phyloP scores from a whole-genome alignment of 2,329 filamentous ascomycete species.

The Colletotrichum brevisporum region DNA sequence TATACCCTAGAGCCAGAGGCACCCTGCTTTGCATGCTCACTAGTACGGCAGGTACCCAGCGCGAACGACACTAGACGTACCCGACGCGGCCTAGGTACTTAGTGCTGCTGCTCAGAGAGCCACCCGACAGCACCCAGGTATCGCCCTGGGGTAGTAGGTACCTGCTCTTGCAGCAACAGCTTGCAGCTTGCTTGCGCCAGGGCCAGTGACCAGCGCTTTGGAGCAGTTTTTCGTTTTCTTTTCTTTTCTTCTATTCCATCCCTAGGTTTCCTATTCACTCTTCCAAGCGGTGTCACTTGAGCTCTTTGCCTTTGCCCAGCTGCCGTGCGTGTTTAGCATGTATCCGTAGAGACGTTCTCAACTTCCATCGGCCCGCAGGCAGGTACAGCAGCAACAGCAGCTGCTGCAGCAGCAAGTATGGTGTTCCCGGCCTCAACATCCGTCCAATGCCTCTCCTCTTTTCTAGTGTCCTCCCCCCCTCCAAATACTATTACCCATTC shows the following conservation, averaged over 20 bases:
- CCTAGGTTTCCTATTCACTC: conserved; percentile 4
- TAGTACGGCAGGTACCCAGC: neutral
- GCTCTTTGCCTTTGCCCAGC: neutral
- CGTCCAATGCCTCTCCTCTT: neutral
- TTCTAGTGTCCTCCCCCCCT: neutral
- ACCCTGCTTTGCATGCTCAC: neutral
- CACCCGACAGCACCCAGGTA: no score
- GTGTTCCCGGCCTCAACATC: conserved; percentile 19
- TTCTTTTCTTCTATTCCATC: no score
- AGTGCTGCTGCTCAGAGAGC: no score
- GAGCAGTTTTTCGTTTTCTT: no score
- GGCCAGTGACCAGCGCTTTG: no score
- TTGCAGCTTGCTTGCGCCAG: no score
- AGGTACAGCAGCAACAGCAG: neutral
- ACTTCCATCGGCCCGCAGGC: neutral
- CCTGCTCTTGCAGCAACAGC: no score
- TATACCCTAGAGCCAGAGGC: conserved; percentile 1
- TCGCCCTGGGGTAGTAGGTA: no score
- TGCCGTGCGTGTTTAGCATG: conserved; percentile 22
- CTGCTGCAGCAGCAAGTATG: neutral
- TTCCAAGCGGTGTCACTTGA: no score
- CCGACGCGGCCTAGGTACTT: no score
- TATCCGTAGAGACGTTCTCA: neutral
- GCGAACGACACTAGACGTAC: neutral
- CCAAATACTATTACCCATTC: neutral